A percentile compares a stretch with the other conserved stretches of the same genome.
phyloP scores from a whole-genome alignment of 257 asterid genomes.

The Nicotiana benthamiana region DNA sequence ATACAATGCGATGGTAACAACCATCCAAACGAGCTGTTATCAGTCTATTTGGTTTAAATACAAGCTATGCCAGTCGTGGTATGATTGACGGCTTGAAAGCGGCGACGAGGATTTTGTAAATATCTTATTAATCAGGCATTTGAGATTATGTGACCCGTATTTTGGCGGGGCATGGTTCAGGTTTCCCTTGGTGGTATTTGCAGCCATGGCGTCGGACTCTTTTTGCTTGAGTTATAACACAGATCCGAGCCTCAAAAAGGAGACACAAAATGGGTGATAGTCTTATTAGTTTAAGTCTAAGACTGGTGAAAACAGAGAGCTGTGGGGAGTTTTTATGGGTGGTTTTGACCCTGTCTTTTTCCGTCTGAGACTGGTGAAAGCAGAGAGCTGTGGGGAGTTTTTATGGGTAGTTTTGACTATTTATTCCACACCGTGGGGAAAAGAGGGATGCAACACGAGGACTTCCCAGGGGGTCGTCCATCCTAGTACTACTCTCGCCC shows the following conservation, averaged over 20 bases:
- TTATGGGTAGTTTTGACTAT: too few relatives aligned
- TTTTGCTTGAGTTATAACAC: not conserved
- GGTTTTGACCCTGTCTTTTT: constrained; percentile 34
- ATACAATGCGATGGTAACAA: too few relatives aligned
- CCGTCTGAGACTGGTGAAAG: too few relatives aligned
- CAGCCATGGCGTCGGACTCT: constrained; percentile 14
- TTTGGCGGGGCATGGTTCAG: constrained; percentile 15
- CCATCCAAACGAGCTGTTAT: too few relatives aligned
- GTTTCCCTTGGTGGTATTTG: constrained; percentile 8
- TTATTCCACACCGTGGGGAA: too few relatives aligned
- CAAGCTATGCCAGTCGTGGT: not conserved
- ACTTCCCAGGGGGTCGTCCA: too few relatives aligned
- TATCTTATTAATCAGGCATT: not conserved
- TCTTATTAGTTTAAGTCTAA: constrained; percentile 9
- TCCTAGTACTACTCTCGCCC: too few relatives aligned
- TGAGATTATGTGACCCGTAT: constrained; percentile 8
- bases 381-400: too few relatives aligned
- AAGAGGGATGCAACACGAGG: too few relatives aligned
- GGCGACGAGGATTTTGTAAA: not conserved
- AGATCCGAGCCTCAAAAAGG: constrained; percentile 12
- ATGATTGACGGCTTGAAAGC: not conserved
- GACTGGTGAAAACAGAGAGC: constrained; percentile 3
- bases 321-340: constrained; percentile 9
- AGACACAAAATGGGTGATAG: not conserved
- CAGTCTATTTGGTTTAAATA: too few relatives aligned